Conservation (phyloP, 805 yeast genomes). For the Candida coleopterorum region DNA sequence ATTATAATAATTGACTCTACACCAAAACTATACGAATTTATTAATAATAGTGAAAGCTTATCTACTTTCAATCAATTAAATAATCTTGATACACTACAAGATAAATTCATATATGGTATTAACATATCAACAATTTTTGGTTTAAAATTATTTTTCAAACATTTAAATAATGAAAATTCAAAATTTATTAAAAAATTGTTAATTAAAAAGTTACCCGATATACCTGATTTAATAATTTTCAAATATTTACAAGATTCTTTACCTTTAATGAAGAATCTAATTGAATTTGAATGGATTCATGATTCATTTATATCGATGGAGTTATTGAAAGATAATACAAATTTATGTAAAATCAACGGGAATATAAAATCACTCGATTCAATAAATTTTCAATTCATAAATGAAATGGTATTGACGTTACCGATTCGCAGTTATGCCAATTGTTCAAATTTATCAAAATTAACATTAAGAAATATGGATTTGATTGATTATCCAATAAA, state of each 20-base stretch:
- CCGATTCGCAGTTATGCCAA: background rate
- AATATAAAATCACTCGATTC: background rate
- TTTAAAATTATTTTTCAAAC: slow-evolving; percentile 16
- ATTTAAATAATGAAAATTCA: slow-evolving; percentile 13
- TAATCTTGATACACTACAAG: background rate
- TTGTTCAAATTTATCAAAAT: background rate
- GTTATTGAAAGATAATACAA: background rate
- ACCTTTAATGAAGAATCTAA: slow-evolving; percentile 10
- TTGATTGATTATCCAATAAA: background rate
- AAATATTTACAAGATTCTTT: slow-evolving; percentile 13
- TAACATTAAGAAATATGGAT: slow-evolving; percentile 2
- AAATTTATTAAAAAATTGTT: slow-evolving; percentile 11
- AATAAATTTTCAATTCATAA: background rate
- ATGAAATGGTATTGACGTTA: background rate
- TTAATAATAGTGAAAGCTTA: slow-evolving; percentile 1
- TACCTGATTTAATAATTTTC: slow-evolving; percentile 19
- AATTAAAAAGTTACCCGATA: slow-evolving; percentile 17
- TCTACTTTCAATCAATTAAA: background rate
- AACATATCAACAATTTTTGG: slow-evolving; percentile 14
- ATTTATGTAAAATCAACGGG: background rate
- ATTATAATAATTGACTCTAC: slow-evolving; percentile 9
- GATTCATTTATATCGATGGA: background rate
- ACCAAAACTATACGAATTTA: slow-evolving; percentile 4
- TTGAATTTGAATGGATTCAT: slow-evolving; percentile 6
- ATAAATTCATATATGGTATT: background rate